phyloP scores from a whole-genome alignment of 2,329 filamentous ascomycete species.

The Plenodomus lindquistii region DNA sequence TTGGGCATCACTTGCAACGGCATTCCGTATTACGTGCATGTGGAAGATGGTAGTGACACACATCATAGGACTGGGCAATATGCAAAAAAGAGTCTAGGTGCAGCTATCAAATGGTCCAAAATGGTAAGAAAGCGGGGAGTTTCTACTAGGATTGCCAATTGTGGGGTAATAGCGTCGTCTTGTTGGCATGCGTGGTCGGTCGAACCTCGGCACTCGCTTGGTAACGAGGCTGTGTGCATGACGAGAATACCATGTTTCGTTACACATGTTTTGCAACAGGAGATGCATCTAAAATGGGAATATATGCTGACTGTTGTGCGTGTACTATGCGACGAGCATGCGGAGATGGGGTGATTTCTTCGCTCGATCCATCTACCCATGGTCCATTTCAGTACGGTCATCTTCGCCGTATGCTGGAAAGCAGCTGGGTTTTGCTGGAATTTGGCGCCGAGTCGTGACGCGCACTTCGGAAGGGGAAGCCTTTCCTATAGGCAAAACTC shows the following conservation, averaged over 20 bases:
- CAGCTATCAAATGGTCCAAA: conserved; percentile 31
- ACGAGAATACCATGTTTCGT: conserved; percentile 12
- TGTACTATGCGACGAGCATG: conserved; percentile 12
- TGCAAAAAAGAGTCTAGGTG: conserved; percentile 38
- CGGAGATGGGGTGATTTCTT: background rate
- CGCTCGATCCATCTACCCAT: background rate
- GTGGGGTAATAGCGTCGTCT: conserved; percentile 43
- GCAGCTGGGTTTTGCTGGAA: too few species aligned
- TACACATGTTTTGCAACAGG: conserved; percentile 15
- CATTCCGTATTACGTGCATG: conserved; percentile 24
- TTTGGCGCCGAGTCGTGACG: background rate
- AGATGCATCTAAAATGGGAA: conserved; percentile 12
- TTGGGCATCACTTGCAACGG: conserved; percentile 20
- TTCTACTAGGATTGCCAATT: conserved; percentile 36
- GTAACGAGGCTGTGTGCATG: conserved; percentile 30
- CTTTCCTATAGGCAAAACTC: background rate
- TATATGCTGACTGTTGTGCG: conserved; percentile 7
- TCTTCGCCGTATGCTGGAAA: too few species aligned
- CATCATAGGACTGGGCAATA: conserved; percentile 35
- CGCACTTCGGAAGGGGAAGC: background rate
- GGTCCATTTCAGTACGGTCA: too few species aligned
- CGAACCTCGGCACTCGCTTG: conserved; percentile 26
- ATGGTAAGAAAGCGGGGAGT: conserved; percentile 43
- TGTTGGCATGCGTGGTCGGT: conserved; percentile 26
- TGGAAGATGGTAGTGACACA: conserved; percentile 18